A percentile compares a stretch with the other conserved stretches of the same genome.
phyloP scores from a whole-genome alignment of 768 basidiomycete genomes.

The Phylloporus sp. region DNA sequence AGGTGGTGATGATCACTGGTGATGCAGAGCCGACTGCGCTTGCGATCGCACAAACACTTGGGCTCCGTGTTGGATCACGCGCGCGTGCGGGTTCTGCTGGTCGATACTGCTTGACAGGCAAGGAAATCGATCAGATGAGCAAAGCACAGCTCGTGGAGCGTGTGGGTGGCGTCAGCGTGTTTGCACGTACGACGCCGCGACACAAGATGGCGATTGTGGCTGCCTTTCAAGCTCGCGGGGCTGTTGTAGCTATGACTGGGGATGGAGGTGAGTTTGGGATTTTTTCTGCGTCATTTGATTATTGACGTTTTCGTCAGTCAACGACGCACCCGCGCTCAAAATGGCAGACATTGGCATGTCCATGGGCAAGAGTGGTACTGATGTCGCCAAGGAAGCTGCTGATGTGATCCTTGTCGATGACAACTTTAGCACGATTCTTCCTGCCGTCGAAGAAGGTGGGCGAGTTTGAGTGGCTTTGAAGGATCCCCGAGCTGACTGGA shows the following conservation, averaged over 20 bases:
- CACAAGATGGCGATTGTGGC: slow-evolving; percentile 98
- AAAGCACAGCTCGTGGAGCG: slow-evolving; percentile 77
- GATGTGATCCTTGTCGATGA: slow-evolving; percentile 97
- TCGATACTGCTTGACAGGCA: slow-evolving; percentile 66
- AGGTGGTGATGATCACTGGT: slow-evolving; percentile 98
- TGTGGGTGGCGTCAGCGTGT: slow-evolving; percentile 79
- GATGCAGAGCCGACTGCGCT: slow-evolving; percentile 90
- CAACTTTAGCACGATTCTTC: slow-evolving; percentile 91
- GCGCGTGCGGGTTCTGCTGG: slow-evolving; percentile 25
- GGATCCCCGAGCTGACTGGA: neutral
- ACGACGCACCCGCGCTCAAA: slow-evolving; percentile 94
- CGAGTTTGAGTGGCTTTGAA: neutral
- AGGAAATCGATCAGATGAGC: slow-evolving; percentile 79
- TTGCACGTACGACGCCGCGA: slow-evolving; percentile 91
- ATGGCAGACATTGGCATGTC: slow-evolving; percentile 98
- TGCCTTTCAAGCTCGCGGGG: slow-evolving; percentile 86
- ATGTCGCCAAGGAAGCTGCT: slow-evolving; percentile 97
- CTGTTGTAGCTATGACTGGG: slow-evolving; percentile 95
- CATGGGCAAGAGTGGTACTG: slow-evolving; percentile 98
- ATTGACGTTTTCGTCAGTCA: slow-evolving; percentile 44
- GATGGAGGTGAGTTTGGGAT: slow-evolving; percentile 76
- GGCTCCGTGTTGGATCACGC: slow-evolving; percentile 59
- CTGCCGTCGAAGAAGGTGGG: slow-evolving; percentile 89
- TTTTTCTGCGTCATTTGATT: neutral
- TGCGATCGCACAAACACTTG: slow-evolving; percentile 81